Evolutionary conservation across 108 stramenopile species (phyloP).

Genomic region (Pseudonitzschia multiseries): DNA sequence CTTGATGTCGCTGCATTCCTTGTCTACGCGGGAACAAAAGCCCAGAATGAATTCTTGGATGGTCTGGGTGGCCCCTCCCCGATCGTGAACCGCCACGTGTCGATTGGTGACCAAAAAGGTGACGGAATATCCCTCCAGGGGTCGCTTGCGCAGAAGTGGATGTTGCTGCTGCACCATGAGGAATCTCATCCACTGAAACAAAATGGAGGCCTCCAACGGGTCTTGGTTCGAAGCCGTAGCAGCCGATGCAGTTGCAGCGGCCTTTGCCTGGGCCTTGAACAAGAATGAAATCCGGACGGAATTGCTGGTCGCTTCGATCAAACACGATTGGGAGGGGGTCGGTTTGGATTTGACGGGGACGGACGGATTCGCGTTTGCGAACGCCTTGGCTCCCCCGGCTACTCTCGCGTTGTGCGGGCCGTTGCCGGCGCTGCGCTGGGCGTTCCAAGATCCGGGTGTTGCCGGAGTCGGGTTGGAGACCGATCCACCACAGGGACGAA

Average conservation of each 20-base stretch:
- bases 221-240: background rate
- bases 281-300: slow-evolving; percentile 25
- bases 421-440: too few relatives aligned
- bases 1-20: slow-evolving; percentile 30
- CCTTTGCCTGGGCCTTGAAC: slow-evolving; percentile 25
- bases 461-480: background rate
- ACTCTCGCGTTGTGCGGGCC: background rate
- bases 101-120: slow-evolving; percentile 20
- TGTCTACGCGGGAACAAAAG: slow-evolving; percentile 22
- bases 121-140: slow-evolving; percentile 23
- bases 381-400: background rate
- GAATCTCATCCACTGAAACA: slow-evolving; percentile 17
- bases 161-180: slow-evolving; percentile 10
- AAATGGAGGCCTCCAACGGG: slow-evolving; percentile 19
- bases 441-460: too few relatives aligned
- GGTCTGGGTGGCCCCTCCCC: background rate
- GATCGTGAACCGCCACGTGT: slow-evolving; percentile 1
- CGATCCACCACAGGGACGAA: background rate
- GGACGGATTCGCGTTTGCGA: background rate
- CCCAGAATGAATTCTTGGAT: slow-evolving; percentile 10
- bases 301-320: slow-evolving; percentile 23
- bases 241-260: background rate
- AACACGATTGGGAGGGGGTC: slow-evolving; percentile 7
- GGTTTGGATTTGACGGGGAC: background rate
- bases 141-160: slow-evolving; percentile 17